A percentile compares a stretch with the other conserved stretches of the same genome.
These are phyloP conservation scores for Ilex asprella DNA, from an alignment of 257 asterid species.

Conservation along the genomic window DNA sequence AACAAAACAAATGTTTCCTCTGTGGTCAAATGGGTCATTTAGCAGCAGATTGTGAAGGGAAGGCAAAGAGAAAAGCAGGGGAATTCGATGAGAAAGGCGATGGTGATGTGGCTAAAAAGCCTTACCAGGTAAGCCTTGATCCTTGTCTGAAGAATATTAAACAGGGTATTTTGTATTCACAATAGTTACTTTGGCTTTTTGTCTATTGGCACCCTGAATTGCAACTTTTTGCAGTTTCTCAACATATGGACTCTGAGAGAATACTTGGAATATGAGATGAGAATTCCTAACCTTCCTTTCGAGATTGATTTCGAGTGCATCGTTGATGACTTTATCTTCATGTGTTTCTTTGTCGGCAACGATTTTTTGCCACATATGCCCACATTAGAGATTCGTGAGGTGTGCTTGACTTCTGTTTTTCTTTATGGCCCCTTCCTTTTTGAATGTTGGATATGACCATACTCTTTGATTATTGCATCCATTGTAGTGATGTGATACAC, in stretches of 20 bases:
- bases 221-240: constrained; percentile 57
- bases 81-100: constrained; percentile 94
- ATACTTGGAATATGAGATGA: constrained; percentile 87
- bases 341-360: constrained; percentile 96
- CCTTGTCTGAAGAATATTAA: background rate
- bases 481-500: background rate
- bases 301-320: constrained; percentile 79
- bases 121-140: constrained; percentile 59
- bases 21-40: constrained; percentile 98
- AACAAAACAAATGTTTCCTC: constrained; percentile 89
- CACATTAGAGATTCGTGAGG: constrained; percentile 99
- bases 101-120: constrained; percentile 78
- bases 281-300: constrained; percentile 77
- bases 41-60: constrained; percentile 89
- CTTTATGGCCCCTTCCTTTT: background rate
- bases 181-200: background rate
- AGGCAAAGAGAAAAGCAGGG: constrained; percentile 93
- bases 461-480: background rate
- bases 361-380: constrained; percentile 99
- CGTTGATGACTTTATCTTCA: constrained; percentile 87
- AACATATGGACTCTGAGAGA: constrained; percentile 95
- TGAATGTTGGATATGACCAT: background rate
- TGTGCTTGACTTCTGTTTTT: constrained; percentile 21
- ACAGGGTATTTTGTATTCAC: background rate
- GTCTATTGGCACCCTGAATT: constrained; percentile 5